Evolutionary conservation across 2,329 filamentous ascomycete genomes (phyloP).

Genomic region (Penicillium sp.): DNA sequence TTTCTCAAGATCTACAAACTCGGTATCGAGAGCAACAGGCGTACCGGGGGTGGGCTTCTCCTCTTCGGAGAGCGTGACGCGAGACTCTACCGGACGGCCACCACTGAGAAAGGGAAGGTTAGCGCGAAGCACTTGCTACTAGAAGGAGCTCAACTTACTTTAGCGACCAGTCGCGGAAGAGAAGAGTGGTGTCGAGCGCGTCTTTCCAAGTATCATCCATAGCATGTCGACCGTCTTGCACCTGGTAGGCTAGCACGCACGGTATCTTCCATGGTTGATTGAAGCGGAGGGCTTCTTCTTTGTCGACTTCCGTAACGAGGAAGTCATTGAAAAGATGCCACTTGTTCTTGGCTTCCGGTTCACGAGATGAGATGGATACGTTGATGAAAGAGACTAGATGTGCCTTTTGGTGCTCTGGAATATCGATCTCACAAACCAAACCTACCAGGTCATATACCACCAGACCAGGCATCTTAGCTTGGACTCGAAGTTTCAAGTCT

Average conservation of each 20-base stretch:
- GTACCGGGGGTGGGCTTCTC: slow-evolving; percentile 64
- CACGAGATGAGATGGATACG: slow-evolving; percentile 46
- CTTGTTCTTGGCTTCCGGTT: slow-evolving; percentile 46
- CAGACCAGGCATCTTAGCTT: slow-evolving; percentile 70
- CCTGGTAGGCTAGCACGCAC: slow-evolving; percentile 76
- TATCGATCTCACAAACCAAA: slow-evolving; percentile 80
- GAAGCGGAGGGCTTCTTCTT: slow-evolving; percentile 79
- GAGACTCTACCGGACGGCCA: slow-evolving; percentile 33
- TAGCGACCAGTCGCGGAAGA: slow-evolving; percentile 64
- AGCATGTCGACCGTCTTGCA: slow-evolving; percentile 68
- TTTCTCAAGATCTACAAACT: slow-evolving; percentile 86
- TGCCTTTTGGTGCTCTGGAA: slow-evolving; percentile 71
- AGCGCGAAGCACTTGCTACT: too few relatives aligned
- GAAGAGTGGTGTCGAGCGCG: slow-evolving; percentile 68
- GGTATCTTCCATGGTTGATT: slow-evolving; percentile 91
- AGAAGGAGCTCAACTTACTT: too few relatives aligned
- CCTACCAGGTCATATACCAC: slow-evolving; percentile 86
- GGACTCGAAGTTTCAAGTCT: slow-evolving; percentile 69
- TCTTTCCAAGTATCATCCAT: slow-evolving; percentile 82
- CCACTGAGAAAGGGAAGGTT: slow-evolving; percentile 20
- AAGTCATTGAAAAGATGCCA: slow-evolving; percentile 99
- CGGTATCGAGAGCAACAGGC: slow-evolving; percentile 83
- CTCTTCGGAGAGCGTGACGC: slow-evolving; percentile 33
- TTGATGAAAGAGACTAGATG: slow-evolving; percentile 90
- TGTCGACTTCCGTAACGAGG: slow-evolving; percentile 68